Base-by-base conservation (phyloP, 1,139 yeast genomes). In the Protomyces macrosporus region DNA sequence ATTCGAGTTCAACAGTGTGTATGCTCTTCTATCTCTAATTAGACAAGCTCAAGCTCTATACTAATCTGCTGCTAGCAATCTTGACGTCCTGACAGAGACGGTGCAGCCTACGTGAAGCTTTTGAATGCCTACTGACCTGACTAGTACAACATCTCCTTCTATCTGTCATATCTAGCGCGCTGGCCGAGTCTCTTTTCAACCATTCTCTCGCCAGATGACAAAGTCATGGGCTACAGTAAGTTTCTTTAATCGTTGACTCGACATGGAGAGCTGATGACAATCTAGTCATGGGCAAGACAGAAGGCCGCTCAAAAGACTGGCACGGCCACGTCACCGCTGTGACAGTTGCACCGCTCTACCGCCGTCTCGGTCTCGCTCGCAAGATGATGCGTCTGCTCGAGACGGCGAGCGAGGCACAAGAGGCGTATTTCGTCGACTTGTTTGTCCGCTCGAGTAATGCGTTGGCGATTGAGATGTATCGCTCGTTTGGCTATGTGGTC, bases 301-400 rank as follows among this genome's bases (percentile, higher is more conserved):
- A 95, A 74, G 98, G 98, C 0, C 77, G 78, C 32, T 83, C 81
- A 16, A 83, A 81, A 63, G 95, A 90, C 69, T 93, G 97, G 96
- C 99, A 95, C 72, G 84, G 96, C 0, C 99, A 95, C 74, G 90
- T 95, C 65, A 90, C 98, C 0, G 98, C 98, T 0, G 97, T 95
- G 2, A 90, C 98, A 0, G 87, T 95, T 0, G 87, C 87, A 67
- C 86, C 88, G 34, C 85, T 84, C 63, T 91, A 87, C 72, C 78
- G 99, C 66, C 78, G 98, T 66, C 80, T 93, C 30, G 96, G 96
- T 1, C 77, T 91, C 57, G 98, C 97, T 0, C 72, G 74, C 65
- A 82, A 82, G 66, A 79, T 91, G 64, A 91, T 97, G 72, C 78
- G 81, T 52, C 84, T 88, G 68, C 77, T 95, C 53, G 93, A 87